A percentile compares a stretch with the other conserved stretches of the same genome.
These are phyloP conservation scores for Hydrangea macrophylla DNA, from an alignment of 148 eudicot genomes.

Conservation along the genomic window DNA sequence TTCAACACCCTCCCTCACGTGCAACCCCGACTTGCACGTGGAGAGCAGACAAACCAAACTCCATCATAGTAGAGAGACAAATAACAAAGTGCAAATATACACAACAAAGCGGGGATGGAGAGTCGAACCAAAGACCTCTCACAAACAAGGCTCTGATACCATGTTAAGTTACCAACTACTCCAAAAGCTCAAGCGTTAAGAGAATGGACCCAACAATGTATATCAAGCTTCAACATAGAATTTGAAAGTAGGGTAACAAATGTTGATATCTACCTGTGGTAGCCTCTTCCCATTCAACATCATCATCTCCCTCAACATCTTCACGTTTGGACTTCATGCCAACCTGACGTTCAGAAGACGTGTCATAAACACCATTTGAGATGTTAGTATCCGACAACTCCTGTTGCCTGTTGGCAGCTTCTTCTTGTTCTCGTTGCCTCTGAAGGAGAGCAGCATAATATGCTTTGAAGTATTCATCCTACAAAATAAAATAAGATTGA, in stretches of 20 bases:
- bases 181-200: too few relatives aligned
- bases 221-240: neutral
- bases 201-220: too few relatives aligned
- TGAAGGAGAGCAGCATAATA: conserved; percentile 81
- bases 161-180: too few relatives aligned
- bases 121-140: too few relatives aligned
- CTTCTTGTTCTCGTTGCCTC: conserved; percentile 65
- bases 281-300: conserved; percentile 79
- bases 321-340: conserved; percentile 68
- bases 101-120: too few relatives aligned
- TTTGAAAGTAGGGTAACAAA: neutral
- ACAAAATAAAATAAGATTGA: conserved; percentile 8
- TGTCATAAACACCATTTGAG: conserved; percentile 24
- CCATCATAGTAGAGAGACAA: too few relatives aligned
- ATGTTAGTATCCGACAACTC: conserved; percentile 26
- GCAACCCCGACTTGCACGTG: too few relatives aligned
- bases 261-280: conserved; percentile 49
- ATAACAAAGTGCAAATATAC: too few relatives aligned
- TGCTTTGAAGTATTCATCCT: conserved; percentile 85
- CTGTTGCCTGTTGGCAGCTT: conserved; percentile 41
- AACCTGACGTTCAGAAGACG: conserved; percentile 57
- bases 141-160: too few relatives aligned
- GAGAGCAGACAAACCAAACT: too few relatives aligned
- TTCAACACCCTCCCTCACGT: too few relatives aligned
- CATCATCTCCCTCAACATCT: conserved; percentile 47